phyloP scores from a whole-genome alignment of 192 early-diverging fungal genomes.

The Entomortierella lignicola region DNA sequence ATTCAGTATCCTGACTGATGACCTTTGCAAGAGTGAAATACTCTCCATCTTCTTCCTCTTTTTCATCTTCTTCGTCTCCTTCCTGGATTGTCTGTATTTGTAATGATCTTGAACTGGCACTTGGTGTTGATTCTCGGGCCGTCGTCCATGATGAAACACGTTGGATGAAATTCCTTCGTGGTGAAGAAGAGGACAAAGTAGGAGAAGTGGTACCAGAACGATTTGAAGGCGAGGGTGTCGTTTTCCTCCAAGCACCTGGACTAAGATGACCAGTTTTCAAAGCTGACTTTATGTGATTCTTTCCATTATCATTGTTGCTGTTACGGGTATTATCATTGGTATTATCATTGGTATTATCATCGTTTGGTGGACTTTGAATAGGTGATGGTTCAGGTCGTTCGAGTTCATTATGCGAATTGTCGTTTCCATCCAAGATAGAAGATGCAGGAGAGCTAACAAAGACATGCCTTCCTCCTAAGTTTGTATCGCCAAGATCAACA shows the following conservation, averaged over 20 bases:
- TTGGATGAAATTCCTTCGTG: slow-evolving; percentile 19
- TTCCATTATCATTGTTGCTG: too few species aligned
- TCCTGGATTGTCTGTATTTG: neutral
- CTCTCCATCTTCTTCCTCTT: slow-evolving; percentile 9
- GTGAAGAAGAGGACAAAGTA: slow-evolving; percentile 1
- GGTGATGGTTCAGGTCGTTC: slow-evolving; percentile 24
- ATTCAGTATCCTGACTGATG: neutral
- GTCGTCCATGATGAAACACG: slow-evolving; percentile 33
- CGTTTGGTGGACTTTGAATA: slow-evolving; percentile 15
- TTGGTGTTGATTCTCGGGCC: slow-evolving; percentile 29
- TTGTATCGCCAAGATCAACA: slow-evolving; percentile 26
- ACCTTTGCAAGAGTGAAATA: slow-evolving; percentile 1
- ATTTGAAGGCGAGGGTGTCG: too few species aligned
- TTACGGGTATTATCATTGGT: too few species aligned
- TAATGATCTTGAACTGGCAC: neutral
- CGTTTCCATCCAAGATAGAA: slow-evolving; percentile 15
- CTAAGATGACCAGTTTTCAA: slow-evolving; percentile 5
- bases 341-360: too few species aligned
- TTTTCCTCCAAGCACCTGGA: slow-evolving; percentile 30
- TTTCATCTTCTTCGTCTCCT: slow-evolving; percentile 22
- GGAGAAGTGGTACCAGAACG: too few species aligned
- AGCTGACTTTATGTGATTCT: too few species aligned
- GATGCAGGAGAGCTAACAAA: slow-evolving; percentile 32
- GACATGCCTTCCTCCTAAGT: neutral
- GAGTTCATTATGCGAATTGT: neutral